A percentile compares a stretch with the other conserved stretches of the same genome.
phyloP scores from a whole-genome alignment of 2,329 filamentous ascomycete species.

The Cladosporium phlei region DNA sequence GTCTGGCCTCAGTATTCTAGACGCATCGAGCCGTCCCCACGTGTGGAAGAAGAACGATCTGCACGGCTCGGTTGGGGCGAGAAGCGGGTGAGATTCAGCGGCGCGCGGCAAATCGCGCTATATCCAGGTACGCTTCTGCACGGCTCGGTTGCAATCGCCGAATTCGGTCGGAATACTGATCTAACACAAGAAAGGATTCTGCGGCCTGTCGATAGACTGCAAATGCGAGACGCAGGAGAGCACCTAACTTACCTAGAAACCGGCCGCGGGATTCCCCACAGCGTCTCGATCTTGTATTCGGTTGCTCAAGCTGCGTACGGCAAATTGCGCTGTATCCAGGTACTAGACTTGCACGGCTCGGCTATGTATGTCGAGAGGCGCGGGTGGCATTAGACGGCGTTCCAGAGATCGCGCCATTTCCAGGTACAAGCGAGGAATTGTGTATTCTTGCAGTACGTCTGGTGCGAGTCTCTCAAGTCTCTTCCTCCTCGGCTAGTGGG shows the following conservation, averaged over 20 bases:
- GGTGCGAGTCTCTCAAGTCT: too few species aligned
- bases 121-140: too few species aligned
- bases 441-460: too few species aligned
- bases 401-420: background rate
- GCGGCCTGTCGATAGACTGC: too few species aligned
- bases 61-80: background rate
- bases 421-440: background rate
- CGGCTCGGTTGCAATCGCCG: too few species aligned
- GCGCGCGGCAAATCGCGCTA: background rate
- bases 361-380: background rate
- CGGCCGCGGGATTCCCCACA: too few species aligned
- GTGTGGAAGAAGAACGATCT: background rate
- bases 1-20: background rate
- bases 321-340: background rate
- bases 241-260: too few species aligned
- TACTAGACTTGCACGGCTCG: background rate
- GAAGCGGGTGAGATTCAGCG: slow-evolving; percentile 1
- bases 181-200: too few species aligned
- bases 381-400: background rate
- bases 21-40: background rate
- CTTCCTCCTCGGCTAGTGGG: too few species aligned
- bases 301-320: background rate
- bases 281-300: too few species aligned
- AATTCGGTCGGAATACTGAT: too few species aligned
- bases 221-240: too few species aligned